These are phyloP conservation scores for Didymosphaeria variabile DNA, from an alignment of 2,329 filamentous ascomycete genomes.

Conservation along the genomic window DNA sequence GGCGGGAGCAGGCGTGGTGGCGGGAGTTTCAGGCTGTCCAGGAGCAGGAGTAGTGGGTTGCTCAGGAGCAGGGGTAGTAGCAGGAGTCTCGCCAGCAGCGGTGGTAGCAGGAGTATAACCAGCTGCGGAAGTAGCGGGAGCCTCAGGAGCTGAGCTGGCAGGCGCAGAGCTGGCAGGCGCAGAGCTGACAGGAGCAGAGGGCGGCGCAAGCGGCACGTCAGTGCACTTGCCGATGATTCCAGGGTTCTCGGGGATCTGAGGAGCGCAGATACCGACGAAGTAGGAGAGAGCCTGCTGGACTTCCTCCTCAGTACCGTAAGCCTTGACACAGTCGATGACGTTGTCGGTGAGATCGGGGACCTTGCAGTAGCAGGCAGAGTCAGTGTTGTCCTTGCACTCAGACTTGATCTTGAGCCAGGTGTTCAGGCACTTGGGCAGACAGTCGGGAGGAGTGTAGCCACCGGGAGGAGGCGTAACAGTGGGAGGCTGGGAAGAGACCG, in stretches of 20 bases:
- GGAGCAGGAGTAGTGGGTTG: conserved; percentile 21
- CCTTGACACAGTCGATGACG: conserved; percentile 82
- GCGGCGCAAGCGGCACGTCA: conserved; percentile 59
- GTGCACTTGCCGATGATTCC: conserved; percentile 80
- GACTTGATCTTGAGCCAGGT: conserved; percentile 78
- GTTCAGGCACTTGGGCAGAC: conserved; percentile 89
- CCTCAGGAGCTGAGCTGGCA: too few species aligned
- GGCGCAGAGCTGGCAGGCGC: background rate
- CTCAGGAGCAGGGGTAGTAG: background rate
- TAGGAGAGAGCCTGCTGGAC: conserved; percentile 78
- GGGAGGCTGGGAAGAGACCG: conserved; percentile 27
- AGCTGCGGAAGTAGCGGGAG: conserved; percentile 14
- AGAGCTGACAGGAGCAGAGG: conserved; percentile 48
- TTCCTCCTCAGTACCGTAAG: conserved; percentile 69
- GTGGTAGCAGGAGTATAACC: conserved; percentile 27
- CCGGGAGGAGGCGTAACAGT: conserved; percentile 30
- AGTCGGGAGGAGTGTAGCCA: conserved; percentile 62
- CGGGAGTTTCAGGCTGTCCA: conserved; percentile 13
- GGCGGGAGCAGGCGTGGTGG: conserved; percentile 21
- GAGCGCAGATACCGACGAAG: conserved; percentile 91
- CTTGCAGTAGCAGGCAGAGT: conserved; percentile 87
- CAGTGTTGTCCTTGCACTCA: conserved; percentile 84
- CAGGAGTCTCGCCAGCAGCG: conserved; percentile 22
- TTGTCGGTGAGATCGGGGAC: conserved; percentile 76
- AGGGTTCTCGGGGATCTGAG: conserved; percentile 79